Evolutionary conservation across 2,329 filamentous ascomycete genomes (phyloP), one percentile per base, ranked within the genome.

Genomic region (Xylaria sp.): DNA sequence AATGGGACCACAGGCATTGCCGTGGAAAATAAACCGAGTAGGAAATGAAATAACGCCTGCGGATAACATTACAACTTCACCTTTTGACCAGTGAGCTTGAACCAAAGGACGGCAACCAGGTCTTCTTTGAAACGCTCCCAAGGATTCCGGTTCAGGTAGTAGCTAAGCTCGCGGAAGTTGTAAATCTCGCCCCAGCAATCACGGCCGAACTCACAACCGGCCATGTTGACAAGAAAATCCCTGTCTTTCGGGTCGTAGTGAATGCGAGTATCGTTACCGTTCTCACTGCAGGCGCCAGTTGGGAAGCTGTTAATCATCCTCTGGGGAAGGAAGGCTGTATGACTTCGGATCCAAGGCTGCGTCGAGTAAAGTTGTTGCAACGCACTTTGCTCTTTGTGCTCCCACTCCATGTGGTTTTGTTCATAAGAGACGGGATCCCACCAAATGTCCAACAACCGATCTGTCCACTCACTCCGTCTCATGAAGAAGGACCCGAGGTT

Each of bases 141-240:
- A 58, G 77, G 80, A 54, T 85, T 90, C 55, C 91, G 85, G 78
- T 97, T 97, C 63, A 97, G 82, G 75, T 86, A 87, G 74, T 96
- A 93, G 78, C 91, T 96, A 70, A 96, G 82, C 74, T 96, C 87
- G 55, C 92, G 89, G 78, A 92, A 99, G 73, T 89, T 88, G 77
- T 96, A 96, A 86, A 99, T 97, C 76, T 99, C 94, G 44, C 88
- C 88, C 93, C 93, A 97, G 74, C 94, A 99, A 76, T 99, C 93
- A 54, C 94, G 85, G 3, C 93, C 93, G 89, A 91, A 97, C 74
- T 96, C 89, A 73, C 94, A 99, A 3, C 94, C 94, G 4, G 94
- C 94, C 93, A 99, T 97, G 75, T 97, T 99, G 69, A 99, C 93
- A 52, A 97, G 68, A 70, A 99, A 97, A 74, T 99, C 94, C 34